A percentile compares a stretch with the other conserved stretches of the same genome.
These are phyloP conservation scores for Fraxinus paxiana DNA, from an alignment of 305 asterid genomes.

Conservation along the genomic window DNA sequence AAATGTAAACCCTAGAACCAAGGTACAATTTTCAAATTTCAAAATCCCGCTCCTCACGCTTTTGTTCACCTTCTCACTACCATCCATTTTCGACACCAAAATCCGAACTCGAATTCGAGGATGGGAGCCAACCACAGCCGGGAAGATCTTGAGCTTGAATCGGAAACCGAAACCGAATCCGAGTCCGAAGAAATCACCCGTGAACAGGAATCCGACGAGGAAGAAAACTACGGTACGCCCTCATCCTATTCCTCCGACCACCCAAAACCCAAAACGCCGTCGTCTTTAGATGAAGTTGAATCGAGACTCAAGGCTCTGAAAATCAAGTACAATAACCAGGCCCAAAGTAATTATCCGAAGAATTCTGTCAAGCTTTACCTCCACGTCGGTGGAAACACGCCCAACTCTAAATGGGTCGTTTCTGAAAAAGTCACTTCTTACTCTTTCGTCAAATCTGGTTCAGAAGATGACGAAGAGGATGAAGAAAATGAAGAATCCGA, in stretches of 20 bases:
- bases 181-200: slow-evolving; percentile 42
- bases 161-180: slow-evolving; percentile 67
- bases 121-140: slow-evolving; percentile 93
- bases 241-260: slow-evolving; percentile 48
- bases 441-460: slow-evolving; percentile 46
- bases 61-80: not conserved
- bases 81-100: not conserved
- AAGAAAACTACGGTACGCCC: slow-evolving; percentile 56
- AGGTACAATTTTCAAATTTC: slow-evolving; percentile 18
- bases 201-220: slow-evolving; percentile 20
- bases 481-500: slow-evolving; percentile 42
- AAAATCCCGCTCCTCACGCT: slow-evolving; percentile 39
- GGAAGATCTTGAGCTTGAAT: slow-evolving; percentile 62
- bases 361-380: slow-evolving; percentile 69
- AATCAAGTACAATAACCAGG: slow-evolving; percentile 56
- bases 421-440: slow-evolving; percentile 58
- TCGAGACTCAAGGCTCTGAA: slow-evolving; percentile 77
- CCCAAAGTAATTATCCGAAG: slow-evolving; percentile 29
- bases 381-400: slow-evolving; percentile 51
- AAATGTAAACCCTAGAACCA: not conserved
- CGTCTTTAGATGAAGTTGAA: slow-evolving; percentile 76
- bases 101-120: slow-evolving; percentile 23
- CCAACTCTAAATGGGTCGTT: slow-evolving; percentile 67
- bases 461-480: slow-evolving; percentile 34
- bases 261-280: slow-evolving; percentile 43